phyloP scores from a whole-genome alignment of 306 rosid genomes.

The Prunus davidiana region DNA sequence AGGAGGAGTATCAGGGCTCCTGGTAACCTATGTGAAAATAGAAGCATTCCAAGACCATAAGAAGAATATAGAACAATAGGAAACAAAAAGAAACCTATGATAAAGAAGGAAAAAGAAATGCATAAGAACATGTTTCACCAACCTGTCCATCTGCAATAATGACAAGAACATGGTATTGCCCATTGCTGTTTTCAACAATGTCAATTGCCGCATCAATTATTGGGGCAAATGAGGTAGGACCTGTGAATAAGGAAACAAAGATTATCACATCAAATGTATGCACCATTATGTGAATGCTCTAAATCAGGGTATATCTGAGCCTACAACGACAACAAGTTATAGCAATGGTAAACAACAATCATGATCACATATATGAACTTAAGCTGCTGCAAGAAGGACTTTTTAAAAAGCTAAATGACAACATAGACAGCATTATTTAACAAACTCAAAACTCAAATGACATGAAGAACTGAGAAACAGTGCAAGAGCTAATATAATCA shows the following conservation, averaged over 20 bases:
- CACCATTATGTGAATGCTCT: too few relatives aligned
- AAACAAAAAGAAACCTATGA: constrained; percentile 3
- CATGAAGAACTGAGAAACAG: neutral
- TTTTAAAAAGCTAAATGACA: neutral
- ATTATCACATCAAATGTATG: neutral
- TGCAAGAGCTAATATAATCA: neutral
- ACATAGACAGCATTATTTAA: neutral
- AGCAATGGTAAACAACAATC: neutral
- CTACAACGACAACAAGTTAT: neutral
- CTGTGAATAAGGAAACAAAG: constrained; percentile 29
- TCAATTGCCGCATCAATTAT: constrained; percentile 82
- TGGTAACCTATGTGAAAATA: constrained; percentile 51
- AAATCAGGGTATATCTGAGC: too few relatives aligned
- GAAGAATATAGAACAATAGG: neutral
- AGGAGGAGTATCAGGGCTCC: constrained; percentile 60
- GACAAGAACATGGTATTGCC: constrained; percentile 96
- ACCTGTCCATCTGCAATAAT: constrained; percentile 99
- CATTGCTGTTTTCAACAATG: constrained; percentile 70
- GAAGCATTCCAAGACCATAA: constrained; percentile 11
- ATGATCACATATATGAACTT: neutral
- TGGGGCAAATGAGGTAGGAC: constrained; percentile 95
- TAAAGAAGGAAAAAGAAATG: constrained; percentile 2
- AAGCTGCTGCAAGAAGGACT: neutral
- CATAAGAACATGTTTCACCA: constrained; percentile 19
- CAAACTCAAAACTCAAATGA: neutral